These are phyloP conservation scores for Vanderwaltozyma verrucispora DNA, from an alignment of 805 yeast genomes.

Conservation along the genomic window DNA sequence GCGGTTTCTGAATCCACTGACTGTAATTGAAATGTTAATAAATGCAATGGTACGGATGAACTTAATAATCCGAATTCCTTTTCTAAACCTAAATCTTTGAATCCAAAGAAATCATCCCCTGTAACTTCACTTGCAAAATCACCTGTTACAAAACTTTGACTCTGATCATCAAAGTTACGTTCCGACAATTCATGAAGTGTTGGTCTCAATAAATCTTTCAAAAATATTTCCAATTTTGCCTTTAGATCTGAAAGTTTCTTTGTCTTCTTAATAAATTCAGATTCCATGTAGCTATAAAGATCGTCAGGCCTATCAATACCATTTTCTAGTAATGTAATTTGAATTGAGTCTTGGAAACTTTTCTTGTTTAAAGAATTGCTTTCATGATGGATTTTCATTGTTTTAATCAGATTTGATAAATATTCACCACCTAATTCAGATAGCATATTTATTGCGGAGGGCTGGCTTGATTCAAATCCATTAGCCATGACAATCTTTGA, in stretches of 20 bases:
- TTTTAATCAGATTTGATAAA: conserved; percentile 59
- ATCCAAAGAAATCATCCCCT: conserved; percentile 98
- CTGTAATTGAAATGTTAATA: conserved; percentile 47
- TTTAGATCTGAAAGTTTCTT: conserved; percentile 60
- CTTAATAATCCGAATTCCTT: conserved; percentile 81
- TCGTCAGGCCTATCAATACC: conserved; percentile 77
- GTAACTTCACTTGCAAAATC: conserved; percentile 79
- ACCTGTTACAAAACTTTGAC: conserved; percentile 91
- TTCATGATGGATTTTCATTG: conserved; percentile 64
- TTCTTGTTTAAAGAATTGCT: conserved; percentile 34
- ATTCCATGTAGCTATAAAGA: conserved; percentile 61
- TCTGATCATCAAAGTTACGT: conserved; percentile 72
- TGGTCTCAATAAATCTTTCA: conserved; percentile 79
- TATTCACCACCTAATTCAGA: conserved; percentile 80
- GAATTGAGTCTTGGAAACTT: conserved; percentile 36
- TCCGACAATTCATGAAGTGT: conserved; percentile 62
- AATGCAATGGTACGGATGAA: conserved; percentile 79
- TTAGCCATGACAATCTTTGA: conserved; percentile 80
- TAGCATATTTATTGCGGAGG: conserved; percentile 64
- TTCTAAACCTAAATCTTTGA: conserved; percentile 86
- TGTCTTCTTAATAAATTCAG: conserved; percentile 59
- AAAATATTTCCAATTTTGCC: conserved; percentile 52
- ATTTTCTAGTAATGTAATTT: conserved; percentile 65
- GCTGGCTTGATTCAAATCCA: conserved; percentile 81
- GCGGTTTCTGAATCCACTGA: conserved; percentile 57